Conservation (phyloP, 2,329 filamentous ascomycete species). For the Arachnomyces sp. region DNA sequence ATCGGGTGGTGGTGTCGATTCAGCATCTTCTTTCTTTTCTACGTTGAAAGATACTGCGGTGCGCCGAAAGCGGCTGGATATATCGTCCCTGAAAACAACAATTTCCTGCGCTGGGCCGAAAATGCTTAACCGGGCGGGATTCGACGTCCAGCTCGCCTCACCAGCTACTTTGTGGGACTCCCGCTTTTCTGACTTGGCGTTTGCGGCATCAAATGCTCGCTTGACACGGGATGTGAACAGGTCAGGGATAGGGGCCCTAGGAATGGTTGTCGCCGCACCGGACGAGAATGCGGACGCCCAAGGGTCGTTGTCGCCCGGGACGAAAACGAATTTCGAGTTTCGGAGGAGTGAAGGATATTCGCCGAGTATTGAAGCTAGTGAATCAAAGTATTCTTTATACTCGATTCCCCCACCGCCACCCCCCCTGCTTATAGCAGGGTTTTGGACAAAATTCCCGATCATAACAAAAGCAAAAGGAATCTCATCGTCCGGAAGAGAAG, state of each 20-base stretch:
- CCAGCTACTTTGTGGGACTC: slow-evolving; percentile 49
- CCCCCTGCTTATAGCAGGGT: slow-evolving; percentile 53
- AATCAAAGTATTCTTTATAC: slow-evolving; percentile 94
- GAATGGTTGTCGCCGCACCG: slow-evolving; percentile 40
- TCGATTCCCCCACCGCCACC: slow-evolving; percentile 76
- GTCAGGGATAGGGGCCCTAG: slow-evolving; percentile 58
- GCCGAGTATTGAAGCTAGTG: slow-evolving; percentile 68
- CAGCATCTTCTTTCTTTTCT: slow-evolving; percentile 15
- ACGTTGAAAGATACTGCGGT: slow-evolving; percentile 62
- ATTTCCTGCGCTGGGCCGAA: slow-evolving; percentile 87
- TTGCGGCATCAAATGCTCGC: slow-evolving; percentile 69
- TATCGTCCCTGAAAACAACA: slow-evolving; percentile 77
- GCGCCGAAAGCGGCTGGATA: slow-evolving; percentile 68
- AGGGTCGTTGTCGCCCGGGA: slow-evolving; percentile 95
- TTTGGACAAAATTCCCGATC: slow-evolving; percentile 69
- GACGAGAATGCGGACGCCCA: slow-evolving; percentile 75
- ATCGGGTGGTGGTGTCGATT: slow-evolving; percentile 23
- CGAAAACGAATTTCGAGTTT: slow-evolving; percentile 77
- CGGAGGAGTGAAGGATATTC: slow-evolving; percentile 77
- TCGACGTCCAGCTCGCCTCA: slow-evolving; percentile 79
- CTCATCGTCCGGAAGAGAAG: slow-evolving; percentile 52
- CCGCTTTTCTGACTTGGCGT: slow-evolving; percentile 54
- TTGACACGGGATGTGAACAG: slow-evolving; percentile 84
- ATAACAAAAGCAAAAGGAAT: slow-evolving; percentile 73
- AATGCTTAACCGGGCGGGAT: slow-evolving; percentile 70